Conservation (phyloP, 208 protist genomes). For the Trypanosoma platydactyli region DNA sequence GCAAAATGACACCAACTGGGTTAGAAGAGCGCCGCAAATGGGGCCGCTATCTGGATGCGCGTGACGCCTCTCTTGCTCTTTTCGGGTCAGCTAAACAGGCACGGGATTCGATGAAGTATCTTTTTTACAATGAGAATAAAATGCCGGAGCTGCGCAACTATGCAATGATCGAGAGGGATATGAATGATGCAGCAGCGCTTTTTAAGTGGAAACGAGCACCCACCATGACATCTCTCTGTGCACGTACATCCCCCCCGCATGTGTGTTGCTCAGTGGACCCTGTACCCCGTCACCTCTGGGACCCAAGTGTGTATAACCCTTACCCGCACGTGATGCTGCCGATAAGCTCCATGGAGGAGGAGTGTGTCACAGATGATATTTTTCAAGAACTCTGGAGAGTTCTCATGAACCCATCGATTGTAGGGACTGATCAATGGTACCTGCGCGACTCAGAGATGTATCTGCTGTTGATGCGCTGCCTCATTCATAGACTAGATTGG, state of each 20-base stretch:
- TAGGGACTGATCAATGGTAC: conserved; percentile 75
- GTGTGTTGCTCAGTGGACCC: conserved; percentile 42
- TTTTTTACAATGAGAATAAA: conserved; percentile 82
- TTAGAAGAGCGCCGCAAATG: conserved; percentile 77
- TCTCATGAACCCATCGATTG: conserved; percentile 61
- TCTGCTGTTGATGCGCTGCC: conserved; percentile 68
- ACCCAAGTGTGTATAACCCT: conserved; percentile 76
- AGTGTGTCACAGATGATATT: conserved; percentile 49
- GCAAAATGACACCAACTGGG: conserved; percentile 69
- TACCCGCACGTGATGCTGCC: conserved; percentile 67
- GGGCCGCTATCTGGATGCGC: conserved; percentile 80
- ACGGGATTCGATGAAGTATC: conserved; percentile 83
- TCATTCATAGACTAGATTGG: conserved; percentile 87
- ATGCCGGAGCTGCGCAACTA: conserved; percentile 66
- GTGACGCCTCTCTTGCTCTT: conserved; percentile 82
- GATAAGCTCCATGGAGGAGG: conserved; percentile 33
- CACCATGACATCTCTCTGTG: conserved; percentile 28
- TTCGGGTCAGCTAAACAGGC: conserved; percentile 83
- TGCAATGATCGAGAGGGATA: conserved; percentile 66
- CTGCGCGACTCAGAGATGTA: conserved; percentile 85
- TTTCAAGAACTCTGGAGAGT: conserved; percentile 79
- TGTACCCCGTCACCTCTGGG: conserved; percentile 76
- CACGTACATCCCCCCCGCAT: conserved; percentile 73
- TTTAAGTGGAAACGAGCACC: conserved; percentile 31
- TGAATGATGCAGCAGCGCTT: conserved; percentile 57